Percentiles rank a stretch among this genome's conserved stretches.
Evolutionary conservation across 257 asterid species (phyloP).

Genomic region (Cinchona pubescens): DNA sequence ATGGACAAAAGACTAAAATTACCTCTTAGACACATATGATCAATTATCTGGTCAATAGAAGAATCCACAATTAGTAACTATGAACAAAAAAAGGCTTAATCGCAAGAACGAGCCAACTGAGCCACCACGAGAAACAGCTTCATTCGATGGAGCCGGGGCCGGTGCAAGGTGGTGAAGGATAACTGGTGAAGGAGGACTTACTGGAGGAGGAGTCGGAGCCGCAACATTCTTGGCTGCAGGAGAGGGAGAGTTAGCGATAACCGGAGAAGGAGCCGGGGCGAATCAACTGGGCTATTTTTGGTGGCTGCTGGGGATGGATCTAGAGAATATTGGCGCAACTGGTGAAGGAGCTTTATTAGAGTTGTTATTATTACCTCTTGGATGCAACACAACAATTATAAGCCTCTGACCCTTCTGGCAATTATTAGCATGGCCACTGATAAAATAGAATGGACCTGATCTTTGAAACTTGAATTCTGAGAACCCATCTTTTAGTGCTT

Average conservation of each 20-base stretch:
- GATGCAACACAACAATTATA: constrained; percentile 45
- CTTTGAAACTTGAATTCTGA: constrained; percentile 45
- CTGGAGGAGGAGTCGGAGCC: not conserved
- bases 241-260: constrained; percentile 15
- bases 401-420: constrained; percentile 65
- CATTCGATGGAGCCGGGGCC: not conserved
- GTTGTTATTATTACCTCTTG: constrained; percentile 26
- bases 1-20: not conserved
- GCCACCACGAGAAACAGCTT: not conserved
- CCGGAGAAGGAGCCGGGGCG: not conserved
- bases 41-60: not conserved
- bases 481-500: constrained; percentile 38
- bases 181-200: not conserved
- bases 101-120: not conserved
- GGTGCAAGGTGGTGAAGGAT: not conserved
- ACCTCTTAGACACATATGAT: not conserved
- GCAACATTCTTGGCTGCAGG: not conserved
- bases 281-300: not conserved
- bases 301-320: constrained; percentile 9
- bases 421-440: constrained; percentile 40
- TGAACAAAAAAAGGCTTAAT: not conserved
- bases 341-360: not conserved
- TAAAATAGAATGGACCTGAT: constrained; percentile 59
- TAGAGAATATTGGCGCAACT: not conserved
- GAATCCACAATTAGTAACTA: not conserved